Conservation (phyloP, 2,329 filamentous ascomycete genomes). For the Davidsoniella eucalypti region DNA sequence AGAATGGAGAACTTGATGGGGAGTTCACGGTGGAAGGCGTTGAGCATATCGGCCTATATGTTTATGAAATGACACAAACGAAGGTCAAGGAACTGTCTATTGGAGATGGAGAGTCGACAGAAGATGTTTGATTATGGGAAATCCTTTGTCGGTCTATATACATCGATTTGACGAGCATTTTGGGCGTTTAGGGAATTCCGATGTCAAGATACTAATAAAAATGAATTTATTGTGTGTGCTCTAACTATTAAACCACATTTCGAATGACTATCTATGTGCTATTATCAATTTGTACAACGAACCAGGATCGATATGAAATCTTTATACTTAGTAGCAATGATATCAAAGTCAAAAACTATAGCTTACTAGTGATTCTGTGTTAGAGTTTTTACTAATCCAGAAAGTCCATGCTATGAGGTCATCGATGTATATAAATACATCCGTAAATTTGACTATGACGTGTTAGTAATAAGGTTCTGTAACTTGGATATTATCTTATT, state of each 20-base stretch:
- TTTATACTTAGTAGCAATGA: no score
- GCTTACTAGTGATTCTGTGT: no score
- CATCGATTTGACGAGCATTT: not conserved
- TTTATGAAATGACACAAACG: slow-evolving; percentile 81
- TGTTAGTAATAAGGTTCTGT: no score
- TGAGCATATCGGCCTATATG: slow-evolving; percentile 90
- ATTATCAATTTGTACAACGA: no score
- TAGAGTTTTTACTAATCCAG: no score
- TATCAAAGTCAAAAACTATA: no score
- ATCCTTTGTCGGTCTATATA: not conserved
- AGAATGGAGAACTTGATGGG: slow-evolving; percentile 26
- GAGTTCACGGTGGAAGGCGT: slow-evolving; percentile 71
- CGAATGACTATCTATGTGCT: not conserved
- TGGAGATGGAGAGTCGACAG: not conserved
- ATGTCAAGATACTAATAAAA: not conserved
- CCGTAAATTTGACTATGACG: no score
- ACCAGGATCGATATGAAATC: no score
- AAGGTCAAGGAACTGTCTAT: slow-evolving; percentile 29
- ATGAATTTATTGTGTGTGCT: not conserved
- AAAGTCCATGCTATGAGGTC: no score
- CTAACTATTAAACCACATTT: not conserved
- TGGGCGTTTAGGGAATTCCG: not conserved
- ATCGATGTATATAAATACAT: no score
- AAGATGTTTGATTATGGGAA: not conserved
- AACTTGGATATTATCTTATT: no score